These are phyloP conservation scores for Salix caprea DNA, from an alignment of 345 rosid species.

Conservation along the genomic window DNA sequence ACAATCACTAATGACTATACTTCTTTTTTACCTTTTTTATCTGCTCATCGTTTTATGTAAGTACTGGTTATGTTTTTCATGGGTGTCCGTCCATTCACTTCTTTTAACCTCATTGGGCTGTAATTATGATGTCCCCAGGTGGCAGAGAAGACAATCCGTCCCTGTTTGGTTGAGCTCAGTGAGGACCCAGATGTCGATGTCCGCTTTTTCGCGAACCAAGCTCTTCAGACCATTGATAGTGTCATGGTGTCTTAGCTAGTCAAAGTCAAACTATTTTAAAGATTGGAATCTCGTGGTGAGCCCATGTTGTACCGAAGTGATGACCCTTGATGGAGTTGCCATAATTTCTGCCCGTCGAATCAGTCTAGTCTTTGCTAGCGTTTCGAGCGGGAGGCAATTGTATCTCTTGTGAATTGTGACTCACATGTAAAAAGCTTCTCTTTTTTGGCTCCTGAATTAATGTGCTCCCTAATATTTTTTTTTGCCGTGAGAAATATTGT, in stretches of 20 bases:
- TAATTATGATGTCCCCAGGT: conserved; percentile 29
- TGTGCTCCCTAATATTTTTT: neutral
- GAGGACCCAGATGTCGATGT: conserved; percentile 97
- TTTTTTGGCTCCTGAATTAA: neutral
- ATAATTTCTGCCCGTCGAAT: neutral
- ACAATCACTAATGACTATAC: too few relatives aligned
- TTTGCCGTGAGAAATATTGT: neutral
- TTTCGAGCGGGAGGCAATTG: neutral
- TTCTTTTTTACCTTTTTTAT: neutral
- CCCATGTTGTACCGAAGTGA: neutral
- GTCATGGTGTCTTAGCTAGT: conserved; percentile 67
- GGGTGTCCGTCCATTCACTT: neutral
- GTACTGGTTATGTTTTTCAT: neutral
- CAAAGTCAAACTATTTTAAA: neutral
- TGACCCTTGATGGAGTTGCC: conserved; percentile 7
- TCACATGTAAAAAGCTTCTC: neutral
- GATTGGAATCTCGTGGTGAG: neutral
- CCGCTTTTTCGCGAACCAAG: conserved; percentile 77
- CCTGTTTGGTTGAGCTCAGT: conserved; percentile 75
- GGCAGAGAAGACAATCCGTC: conserved; percentile 68
- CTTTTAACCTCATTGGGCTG: neutral
- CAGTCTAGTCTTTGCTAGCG: conserved; percentile 1
- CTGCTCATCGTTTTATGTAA: neutral
- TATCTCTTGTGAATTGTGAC: neutral
- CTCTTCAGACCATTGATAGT: conserved; percentile 63